Evolutionary conservation across 2,329 filamentous ascomycete species (phyloP).

Genomic region (Apiospora malaysiana): DNA sequence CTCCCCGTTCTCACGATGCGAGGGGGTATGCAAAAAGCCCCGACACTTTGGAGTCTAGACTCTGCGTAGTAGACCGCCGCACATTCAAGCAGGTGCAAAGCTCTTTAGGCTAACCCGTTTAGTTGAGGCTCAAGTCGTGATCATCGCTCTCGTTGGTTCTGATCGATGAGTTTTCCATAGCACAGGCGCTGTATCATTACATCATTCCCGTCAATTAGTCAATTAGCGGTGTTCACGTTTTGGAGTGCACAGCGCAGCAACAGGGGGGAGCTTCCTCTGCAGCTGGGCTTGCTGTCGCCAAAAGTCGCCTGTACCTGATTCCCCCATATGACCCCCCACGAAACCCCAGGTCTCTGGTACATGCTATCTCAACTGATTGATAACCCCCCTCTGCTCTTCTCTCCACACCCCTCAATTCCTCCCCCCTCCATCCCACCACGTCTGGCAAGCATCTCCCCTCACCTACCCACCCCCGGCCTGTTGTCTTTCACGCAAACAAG

Average conservation of each 20-base stretch:
- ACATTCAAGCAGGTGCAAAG: background rate
- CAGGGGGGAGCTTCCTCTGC: background rate
- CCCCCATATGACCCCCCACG: background rate
- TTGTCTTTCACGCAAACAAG: background rate
- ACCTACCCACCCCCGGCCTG: conserved; percentile 13
- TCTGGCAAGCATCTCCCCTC: background rate
- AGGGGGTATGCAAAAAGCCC: background rate
- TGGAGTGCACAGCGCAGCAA: background rate
- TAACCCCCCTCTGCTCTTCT: background rate
- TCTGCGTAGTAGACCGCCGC: conserved; percentile 17
- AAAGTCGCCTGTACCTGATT: background rate
- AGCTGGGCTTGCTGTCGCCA: too few relatives aligned
- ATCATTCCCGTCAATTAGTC: conserved; percentile 22
- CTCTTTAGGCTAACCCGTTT: conserved; percentile 2
- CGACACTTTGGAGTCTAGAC: background rate
- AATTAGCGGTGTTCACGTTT: conserved; percentile 13
- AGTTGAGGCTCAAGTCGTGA: conserved; percentile 15
- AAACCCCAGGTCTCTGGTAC: conserved; percentile 11
- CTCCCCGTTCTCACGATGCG: background rate
- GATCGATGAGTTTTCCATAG: background rate
- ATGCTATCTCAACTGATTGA: background rate
- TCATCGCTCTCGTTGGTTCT: conserved; percentile 18
- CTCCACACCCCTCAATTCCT: conserved; percentile 3
- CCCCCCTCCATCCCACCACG: conserved; percentile 5
- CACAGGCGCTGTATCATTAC: conserved; percentile 17